Evolutionary conservation across 2,329 filamentous ascomycete species (phyloP).

Genomic region (Penicillium glabrum): DNA sequence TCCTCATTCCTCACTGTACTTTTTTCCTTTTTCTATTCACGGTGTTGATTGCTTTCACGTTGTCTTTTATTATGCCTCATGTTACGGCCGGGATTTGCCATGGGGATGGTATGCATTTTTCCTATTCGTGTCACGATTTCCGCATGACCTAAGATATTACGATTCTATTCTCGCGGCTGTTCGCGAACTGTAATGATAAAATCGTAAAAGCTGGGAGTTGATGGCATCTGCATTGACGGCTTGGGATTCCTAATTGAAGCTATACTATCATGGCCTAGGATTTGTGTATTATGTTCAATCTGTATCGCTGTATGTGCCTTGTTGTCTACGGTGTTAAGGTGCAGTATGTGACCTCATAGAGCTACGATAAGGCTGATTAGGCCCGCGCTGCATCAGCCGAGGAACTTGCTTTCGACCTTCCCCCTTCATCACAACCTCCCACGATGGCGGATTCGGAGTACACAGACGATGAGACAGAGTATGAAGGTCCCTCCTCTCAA

Average conservation of each 20-base stretch:
- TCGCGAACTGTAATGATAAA: slow-evolving; percentile 38
- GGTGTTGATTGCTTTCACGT: slow-evolving; percentile 21
- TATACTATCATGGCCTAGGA: slow-evolving; percentile 2
- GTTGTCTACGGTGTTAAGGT: neutral
- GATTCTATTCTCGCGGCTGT: slow-evolving; percentile 24
- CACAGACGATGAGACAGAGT: slow-evolving; percentile 21
- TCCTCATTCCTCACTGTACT: slow-evolving; percentile 19
- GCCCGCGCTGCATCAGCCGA: neutral
- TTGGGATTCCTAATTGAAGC: slow-evolving; percentile 21
- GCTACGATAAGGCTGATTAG: neutral
- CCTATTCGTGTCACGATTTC: slow-evolving; percentile 24
- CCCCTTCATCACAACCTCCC: neutral
- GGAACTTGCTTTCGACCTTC: slow-evolving; percentile 5
- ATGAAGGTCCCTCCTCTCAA: slow-evolving; percentile 16
- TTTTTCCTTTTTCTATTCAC: slow-evolving; percentile 9
- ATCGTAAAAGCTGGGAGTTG: slow-evolving; percentile 36
- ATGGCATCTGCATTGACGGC: slow-evolving; percentile 22
- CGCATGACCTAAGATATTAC: slow-evolving; percentile 27
- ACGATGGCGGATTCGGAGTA: slow-evolving; percentile 24
- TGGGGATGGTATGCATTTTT: slow-evolving; percentile 29
- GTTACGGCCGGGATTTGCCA: slow-evolving; percentile 24
- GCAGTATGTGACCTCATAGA: neutral
- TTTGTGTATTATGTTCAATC: too few species aligned
- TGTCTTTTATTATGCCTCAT: slow-evolving; percentile 24
- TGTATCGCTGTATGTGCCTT: neutral